These are phyloP conservation scores for Tetratostichococcus sp. DNA, from an alignment of 139 green algal genomes.

Conservation along the genomic window DNA sequence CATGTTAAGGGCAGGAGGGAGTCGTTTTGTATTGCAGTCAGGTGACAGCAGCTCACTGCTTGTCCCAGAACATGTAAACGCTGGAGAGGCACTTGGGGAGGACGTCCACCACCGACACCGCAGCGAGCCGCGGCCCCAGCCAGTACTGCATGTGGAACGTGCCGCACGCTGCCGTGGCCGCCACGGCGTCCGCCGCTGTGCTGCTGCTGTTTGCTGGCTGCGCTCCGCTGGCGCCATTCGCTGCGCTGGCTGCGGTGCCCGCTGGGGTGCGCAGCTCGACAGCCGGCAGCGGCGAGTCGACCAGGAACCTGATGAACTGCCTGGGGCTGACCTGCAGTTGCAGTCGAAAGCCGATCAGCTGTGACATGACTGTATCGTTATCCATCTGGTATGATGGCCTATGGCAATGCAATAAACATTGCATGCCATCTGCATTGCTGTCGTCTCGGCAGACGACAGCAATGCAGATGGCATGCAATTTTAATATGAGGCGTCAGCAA, in stretches of 20 bases:
- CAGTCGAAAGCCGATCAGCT: background rate
- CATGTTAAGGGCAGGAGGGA: no score
- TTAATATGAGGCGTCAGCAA: no score
- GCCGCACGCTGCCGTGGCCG: slow-evolving; percentile 45
- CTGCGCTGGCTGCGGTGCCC: no score
- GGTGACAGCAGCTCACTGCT: no score
- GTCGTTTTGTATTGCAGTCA: no score
- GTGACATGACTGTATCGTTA: background rate
- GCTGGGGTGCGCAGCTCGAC: no score
- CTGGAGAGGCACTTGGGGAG: slow-evolving; percentile 77
- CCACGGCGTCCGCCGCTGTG: background rate
- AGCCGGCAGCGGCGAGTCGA: slow-evolving; percentile 61
- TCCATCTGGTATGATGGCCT: background rate
- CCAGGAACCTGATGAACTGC: slow-evolving; percentile 65
- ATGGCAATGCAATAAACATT: no score
- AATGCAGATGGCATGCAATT: no score
- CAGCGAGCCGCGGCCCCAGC: slow-evolving; percentile 75
- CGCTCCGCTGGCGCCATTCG: no score
- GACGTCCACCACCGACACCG: slow-evolving; percentile 91
- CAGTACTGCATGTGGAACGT: slow-evolving; percentile 96
- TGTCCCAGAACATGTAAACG: slow-evolving; percentile 96
- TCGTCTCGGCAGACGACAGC: no score
- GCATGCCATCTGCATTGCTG: no score
- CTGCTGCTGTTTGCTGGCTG: background rate
- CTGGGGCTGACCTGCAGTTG: slow-evolving; percentile 3